A percentile compares a stretch with the other conserved stretches of the same genome.
Evolutionary conservation across 331 rosid species (phyloP).

Genomic region (Saraca asoca): DNA sequence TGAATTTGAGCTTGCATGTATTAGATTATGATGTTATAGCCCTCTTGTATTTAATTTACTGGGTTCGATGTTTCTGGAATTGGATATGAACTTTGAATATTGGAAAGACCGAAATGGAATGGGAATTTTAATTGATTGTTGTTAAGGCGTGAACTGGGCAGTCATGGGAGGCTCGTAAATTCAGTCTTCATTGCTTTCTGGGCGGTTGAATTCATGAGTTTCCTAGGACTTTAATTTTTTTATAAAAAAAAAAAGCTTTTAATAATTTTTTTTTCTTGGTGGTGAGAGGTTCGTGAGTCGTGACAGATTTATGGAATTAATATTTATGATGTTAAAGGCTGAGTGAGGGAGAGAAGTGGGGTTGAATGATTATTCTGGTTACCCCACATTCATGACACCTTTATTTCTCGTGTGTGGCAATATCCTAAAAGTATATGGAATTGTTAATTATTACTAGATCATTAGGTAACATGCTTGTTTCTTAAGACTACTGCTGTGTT

Average conservation of each 20-base stretch:
- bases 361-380: constrained; percentile 1
- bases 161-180: constrained; percentile 1
- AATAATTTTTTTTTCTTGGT: background rate
- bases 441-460: constrained; percentile 14
- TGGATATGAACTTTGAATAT: constrained; percentile 22
- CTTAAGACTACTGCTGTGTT: background rate
- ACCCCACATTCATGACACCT: constrained; percentile 32
- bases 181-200: constrained; percentile 2
- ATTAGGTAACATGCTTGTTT: constrained; percentile 10
- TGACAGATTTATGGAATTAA: no score
- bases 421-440: constrained; percentile 5
- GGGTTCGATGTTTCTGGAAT: constrained; percentile 14
- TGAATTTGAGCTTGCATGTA: background rate
- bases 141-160: background rate
- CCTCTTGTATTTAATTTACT: background rate
- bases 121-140: constrained; percentile 18
- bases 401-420: constrained; percentile 1
- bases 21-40: background rate
- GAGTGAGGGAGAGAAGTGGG: constrained; percentile 19
- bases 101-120: background rate
- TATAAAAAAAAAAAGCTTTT: background rate
- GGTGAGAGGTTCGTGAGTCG: no score
- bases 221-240: no score
- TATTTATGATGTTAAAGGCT: no score
- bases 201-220: background rate